Evolutionary conservation across 1,284 basidiomycete genomes (phyloP).

Genomic region (Pseudozyma hubeiensis): DNA sequence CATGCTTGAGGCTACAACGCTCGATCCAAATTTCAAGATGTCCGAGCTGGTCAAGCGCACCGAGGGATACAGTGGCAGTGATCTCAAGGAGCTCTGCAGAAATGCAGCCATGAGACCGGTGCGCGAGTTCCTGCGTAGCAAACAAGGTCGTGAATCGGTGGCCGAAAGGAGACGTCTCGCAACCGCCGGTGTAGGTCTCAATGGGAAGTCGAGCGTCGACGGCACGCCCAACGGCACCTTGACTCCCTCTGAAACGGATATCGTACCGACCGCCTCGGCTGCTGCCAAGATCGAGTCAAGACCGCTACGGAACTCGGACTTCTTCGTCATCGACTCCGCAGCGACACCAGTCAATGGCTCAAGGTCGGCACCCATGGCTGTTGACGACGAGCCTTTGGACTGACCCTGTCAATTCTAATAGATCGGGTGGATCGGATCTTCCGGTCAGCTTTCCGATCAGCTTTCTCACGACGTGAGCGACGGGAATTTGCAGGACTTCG

Average conservation of each 20-base stretch:
- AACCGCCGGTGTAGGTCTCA: constrained; percentile 19
- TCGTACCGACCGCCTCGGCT: constrained; percentile 21
- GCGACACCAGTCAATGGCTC: constrained; percentile 47
- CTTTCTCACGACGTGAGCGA: too few species aligned
- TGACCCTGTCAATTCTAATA: constrained; percentile 4
- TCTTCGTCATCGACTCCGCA: constrained; percentile 60
- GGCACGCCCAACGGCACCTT: constrained; percentile 34
- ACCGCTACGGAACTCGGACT: constrained; percentile 63
- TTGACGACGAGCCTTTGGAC: constrained; percentile 57
- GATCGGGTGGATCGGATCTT: background rate
- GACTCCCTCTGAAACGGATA: constrained; percentile 30
- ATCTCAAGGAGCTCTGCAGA: constrained; percentile 93
- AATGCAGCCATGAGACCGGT: constrained; percentile 71
- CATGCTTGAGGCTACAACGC: constrained; percentile 72
- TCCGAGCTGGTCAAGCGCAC: constrained; percentile 78
- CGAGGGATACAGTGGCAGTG: constrained; percentile 87
- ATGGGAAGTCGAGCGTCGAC: constrained; percentile 24
- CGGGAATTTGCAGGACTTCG: too few species aligned
- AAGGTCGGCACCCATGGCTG: constrained; percentile 36
- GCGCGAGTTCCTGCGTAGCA: constrained; percentile 65
- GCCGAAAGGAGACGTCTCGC: constrained; percentile 37
- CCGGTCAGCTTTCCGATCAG: background rate
- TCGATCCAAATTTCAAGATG: constrained; percentile 78
- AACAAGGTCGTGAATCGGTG: constrained; percentile 52
- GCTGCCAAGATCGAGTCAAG: constrained; percentile 52